Conservation (phyloP, 1,284 basidiomycete genomes). For the Cryptococcus deneoformans region DNA sequence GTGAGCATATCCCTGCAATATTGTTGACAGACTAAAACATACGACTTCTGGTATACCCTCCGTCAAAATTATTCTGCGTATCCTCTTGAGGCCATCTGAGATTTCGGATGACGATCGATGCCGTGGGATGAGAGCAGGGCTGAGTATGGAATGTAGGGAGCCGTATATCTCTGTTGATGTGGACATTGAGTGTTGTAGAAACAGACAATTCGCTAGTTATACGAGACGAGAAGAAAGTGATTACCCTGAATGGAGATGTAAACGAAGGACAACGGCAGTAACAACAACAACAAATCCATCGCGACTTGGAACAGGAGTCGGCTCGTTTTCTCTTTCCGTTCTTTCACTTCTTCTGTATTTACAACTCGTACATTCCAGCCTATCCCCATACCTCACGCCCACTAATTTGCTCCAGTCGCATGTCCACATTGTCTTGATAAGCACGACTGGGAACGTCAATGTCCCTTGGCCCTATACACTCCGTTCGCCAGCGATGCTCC, state of each 20-base stretch:
- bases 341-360: background rate
- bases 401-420: background rate
- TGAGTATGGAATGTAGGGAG: conserved; percentile 27
- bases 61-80: conserved; percentile 77
- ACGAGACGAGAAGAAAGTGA: too few relatives aligned
- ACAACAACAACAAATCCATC: too few relatives aligned
- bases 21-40: conserved; percentile 9
- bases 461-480: conserved; percentile 1
- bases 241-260: too few relatives aligned
- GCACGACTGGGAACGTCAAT: conserved; percentile 2
- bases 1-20: background rate
- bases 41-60: conserved; percentile 69
- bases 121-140: conserved; percentile 53
- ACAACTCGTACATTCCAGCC: background rate
- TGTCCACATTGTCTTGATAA: background rate
- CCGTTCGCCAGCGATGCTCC: conserved; percentile 40
- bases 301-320: background rate
- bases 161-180: conserved; percentile 23
- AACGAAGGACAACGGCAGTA: too few relatives aligned
- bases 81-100: conserved; percentile 70
- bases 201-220: too few relatives aligned
- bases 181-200: background rate
- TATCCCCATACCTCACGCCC: background rate
- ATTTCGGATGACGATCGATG: conserved; percentile 62
- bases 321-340: background rate